Percentiles rank a stretch among this genome's conserved stretches.
These are phyloP conservation scores for Centaurea solstitialis DNA, from an alignment of 129 eudicot genomes.

Conservation along the genomic window DNA sequence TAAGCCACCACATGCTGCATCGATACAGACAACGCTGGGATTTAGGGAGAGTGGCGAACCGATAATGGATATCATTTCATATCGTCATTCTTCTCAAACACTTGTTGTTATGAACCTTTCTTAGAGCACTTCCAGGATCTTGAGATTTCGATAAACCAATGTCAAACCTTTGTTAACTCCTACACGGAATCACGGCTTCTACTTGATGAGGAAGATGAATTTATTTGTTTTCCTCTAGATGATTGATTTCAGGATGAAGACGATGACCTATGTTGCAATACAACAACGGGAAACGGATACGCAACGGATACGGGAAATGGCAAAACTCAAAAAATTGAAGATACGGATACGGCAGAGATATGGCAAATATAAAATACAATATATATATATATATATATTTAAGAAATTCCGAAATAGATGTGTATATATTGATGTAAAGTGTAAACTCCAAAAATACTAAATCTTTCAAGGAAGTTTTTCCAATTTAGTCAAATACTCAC, in stretches of 20 bases:
- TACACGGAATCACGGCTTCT: conserved; percentile 2
- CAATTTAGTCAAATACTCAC: too few species aligned
- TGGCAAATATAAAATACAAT: too few species aligned
- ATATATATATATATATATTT: too few species aligned
- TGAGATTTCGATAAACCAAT: not conserved
- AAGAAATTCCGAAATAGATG: too few species aligned
- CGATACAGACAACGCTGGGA: not conserved
- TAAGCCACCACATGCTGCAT: too few species aligned
- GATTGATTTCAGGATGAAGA: not conserved
- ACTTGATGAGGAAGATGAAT: not conserved
- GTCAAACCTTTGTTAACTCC: not conserved
- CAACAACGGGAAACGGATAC: too few species aligned
- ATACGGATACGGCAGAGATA: too few species aligned
- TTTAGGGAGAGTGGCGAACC: conserved; percentile 2
- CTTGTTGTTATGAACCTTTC: not conserved
- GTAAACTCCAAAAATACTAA: too few species aligned
- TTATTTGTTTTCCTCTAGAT: not conserved
- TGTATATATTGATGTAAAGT: too few species aligned
- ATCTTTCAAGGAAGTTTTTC: too few species aligned
- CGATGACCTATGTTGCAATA: not conserved
- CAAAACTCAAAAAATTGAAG: too few species aligned
- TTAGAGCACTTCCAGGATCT: not conserved
- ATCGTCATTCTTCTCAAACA: not conserved
- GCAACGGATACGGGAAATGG: too few species aligned
- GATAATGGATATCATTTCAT: not conserved